These are phyloP conservation scores for Pichia thaimueangensis DNA, from an alignment of 805 yeast species.

Conservation along the genomic window DNA sequence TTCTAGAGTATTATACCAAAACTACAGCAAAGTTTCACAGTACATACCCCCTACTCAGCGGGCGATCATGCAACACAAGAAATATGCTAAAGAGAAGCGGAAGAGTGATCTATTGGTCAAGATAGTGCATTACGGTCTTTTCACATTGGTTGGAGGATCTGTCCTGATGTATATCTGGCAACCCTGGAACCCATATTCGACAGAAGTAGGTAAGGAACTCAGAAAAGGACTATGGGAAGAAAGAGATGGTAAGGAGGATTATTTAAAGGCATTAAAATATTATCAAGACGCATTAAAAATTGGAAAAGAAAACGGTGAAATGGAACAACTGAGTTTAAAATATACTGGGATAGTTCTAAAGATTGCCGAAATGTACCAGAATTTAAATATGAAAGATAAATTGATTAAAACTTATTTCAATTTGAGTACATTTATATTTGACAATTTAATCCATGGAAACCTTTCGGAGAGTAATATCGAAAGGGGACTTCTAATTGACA, in stretches of 20 bases:
- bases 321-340: constrained; percentile 63
- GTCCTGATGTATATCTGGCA: constrained; percentile 26
- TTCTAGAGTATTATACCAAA: not conserved
- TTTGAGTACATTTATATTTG: constrained; percentile 24
- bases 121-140: constrained; percentile 14
- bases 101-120: constrained; percentile 14
- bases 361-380: constrained; percentile 80
- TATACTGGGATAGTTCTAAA: constrained; percentile 89
- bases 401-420: constrained; percentile 52
- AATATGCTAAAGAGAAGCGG: constrained; percentile 11
- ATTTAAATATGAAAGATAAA: constrained; percentile 51
- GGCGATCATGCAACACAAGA: constrained; percentile 7
- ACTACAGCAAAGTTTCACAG: not conserved
- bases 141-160: constrained; percentile 17
- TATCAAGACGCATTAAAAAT: constrained; percentile 70
- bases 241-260: constrained; percentile 57
- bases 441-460: constrained; percentile 22
- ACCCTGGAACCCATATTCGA: constrained; percentile 31
- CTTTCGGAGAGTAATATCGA: constrained; percentile 15
- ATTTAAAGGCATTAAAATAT: constrained; percentile 57
- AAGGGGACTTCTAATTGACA: constrained; percentile 23
- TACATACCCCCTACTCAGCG: constrained; percentile 14
- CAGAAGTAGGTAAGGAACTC: constrained; percentile 57
- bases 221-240: constrained; percentile 83
- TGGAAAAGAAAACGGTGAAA: constrained; percentile 45